Base-by-base conservation (phyloP, 2,329 filamentous ascomycete genomes). In the Bipolaris cookei region DNA sequence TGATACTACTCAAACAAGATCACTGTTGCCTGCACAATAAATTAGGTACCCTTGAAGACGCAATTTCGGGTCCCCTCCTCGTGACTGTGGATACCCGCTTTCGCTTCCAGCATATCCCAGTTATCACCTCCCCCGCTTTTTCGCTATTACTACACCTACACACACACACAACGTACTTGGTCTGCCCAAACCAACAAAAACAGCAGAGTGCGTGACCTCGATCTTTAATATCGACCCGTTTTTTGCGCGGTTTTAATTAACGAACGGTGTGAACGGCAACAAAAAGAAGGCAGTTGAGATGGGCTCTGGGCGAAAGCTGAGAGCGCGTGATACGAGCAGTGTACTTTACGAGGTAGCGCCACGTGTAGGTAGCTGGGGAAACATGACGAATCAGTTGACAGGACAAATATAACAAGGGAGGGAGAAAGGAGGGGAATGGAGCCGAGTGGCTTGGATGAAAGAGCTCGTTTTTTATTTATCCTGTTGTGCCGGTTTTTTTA, bases 301-400 rank as follows among this genome's bases (percentile, higher is more conserved):
- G 35, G 25, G 43, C 20, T 39, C 32, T 21, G 42, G 25, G 8
- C 25, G 38, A 21, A 41, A 6, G 38, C 20, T 11, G 38, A 23
- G 4, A 41, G 28, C 14, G 41, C 28, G 42, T 44, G 32, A 21
- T 25, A 14, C 28, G 21, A 13, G 41, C 41, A 43, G 14, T 28
- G 23, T 25, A 28, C 21, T 25, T 43, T 43, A 43, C 8, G 21
- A 43, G 30, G 42, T 42, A 50, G 52, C 58, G 56, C 54, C 63
- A 61, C 57, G 59, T 50, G 54, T 42, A 44, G 16, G 37, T 41
- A 50, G 42, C 42, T 42, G 7, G 45, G 43, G 63, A 58, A 61
- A 65, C 63, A 60, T 14, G 51, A 23, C 65, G 57, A 69, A 69
- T 69, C 30, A 54, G 55, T 35, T 21, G 21, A 14, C 11, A 8